Base-by-base conservation (phyloP, 2,329 filamentous ascomycete genomes). In the Myriosclerotinia duriaeana region DNA sequence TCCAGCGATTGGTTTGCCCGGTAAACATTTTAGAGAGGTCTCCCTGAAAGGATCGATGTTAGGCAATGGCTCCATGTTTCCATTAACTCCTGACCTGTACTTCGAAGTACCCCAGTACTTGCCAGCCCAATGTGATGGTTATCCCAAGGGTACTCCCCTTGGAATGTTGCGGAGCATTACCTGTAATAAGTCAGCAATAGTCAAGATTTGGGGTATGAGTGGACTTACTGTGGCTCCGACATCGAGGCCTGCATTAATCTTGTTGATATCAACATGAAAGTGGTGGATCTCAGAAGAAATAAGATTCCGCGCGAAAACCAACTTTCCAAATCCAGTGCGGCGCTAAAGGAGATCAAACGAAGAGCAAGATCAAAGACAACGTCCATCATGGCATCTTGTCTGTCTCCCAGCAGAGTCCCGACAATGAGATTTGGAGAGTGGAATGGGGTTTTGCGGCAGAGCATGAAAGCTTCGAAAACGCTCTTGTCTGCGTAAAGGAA, bases 161-260 rank as follows among this genome's bases (percentile, higher is more conserved):
- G 93, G 93, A 55, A 97, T 94, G 77, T 98, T 97, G 50, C 94
- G 89, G 44, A 97, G 79, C 94, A 98, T 71, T 71, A 98, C 91
- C 89, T 92, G 67, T 53, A 50, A 69, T 64, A 53, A 70, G 55
- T 48, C 22, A 60, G 7, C 55, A 55, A n/a, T 53, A 34, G 34
- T 54, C 69, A 67, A 50, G 61, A 11, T 22, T 30, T 30, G n/a
- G n/a, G 26, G 11, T n/a, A 62, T 56, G 40, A 26, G 50, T 26
- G 48, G 36, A 79, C 84, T 78, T 80, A 91, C 89, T 0, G 89
- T 92, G 8, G 90, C 92, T 61, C 90, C 85, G 67, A 92, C 89
- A 75, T 93, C 90, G 56, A 85, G 84, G 12, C 90, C 90, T 20
- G 86, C 82, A 22, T 81, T 80, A 71, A 89, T 88, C n/a, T 82